These are phyloP conservation scores for Macadamia tetraphylla DNA, from an alignment of 164 flowering plant genomes.

Conservation along the genomic window DNA sequence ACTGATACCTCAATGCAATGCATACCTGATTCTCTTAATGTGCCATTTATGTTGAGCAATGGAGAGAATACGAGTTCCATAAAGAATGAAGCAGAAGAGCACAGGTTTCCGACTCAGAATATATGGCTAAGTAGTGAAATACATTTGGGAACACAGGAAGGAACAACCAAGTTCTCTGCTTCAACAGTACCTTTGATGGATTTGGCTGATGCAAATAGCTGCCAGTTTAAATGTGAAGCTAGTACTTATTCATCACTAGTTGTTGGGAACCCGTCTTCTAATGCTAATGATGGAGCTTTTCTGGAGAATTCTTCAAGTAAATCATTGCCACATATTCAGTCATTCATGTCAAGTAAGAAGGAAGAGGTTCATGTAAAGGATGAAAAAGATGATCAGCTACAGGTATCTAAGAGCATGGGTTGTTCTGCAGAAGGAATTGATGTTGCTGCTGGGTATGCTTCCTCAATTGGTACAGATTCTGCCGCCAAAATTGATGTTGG, in stretches of 20 bases:
- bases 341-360: constrained; percentile 6
- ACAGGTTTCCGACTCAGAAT: constrained; percentile 14
- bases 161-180: constrained; percentile 3
- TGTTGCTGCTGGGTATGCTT: constrained; percentile 5
- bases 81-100: constrained; percentile 20
- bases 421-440: constrained; percentile 12
- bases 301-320: constrained; percentile 6
- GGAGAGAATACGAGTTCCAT: constrained; percentile 7
- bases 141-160: constrained; percentile 13
- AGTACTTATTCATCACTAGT: constrained; percentile 11
- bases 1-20: neutral
- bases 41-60: constrained; percentile 10
- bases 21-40: constrained; percentile 6
- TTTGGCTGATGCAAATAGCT: constrained; percentile 11
- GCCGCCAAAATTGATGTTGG: constrained; percentile 3
- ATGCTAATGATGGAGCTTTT: constrained; percentile 14
- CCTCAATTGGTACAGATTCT: constrained; percentile 7
- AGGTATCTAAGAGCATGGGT: constrained; percentile 10
- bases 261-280: constrained; percentile 10
- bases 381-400: constrained; percentile 11
- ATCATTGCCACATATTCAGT: constrained; percentile 8
- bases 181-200: constrained; percentile 9
- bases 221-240: constrained; percentile 16
- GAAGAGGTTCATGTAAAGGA: constrained; percentile 13
- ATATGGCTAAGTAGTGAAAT: constrained; percentile 13